Percentiles rank a stretch among this genome's conserved stretches.
These are phyloP conservation scores for Alternaria incomplexa DNA, from an alignment of 2,329 filamentous ascomycete genomes.

Conservation along the genomic window DNA sequence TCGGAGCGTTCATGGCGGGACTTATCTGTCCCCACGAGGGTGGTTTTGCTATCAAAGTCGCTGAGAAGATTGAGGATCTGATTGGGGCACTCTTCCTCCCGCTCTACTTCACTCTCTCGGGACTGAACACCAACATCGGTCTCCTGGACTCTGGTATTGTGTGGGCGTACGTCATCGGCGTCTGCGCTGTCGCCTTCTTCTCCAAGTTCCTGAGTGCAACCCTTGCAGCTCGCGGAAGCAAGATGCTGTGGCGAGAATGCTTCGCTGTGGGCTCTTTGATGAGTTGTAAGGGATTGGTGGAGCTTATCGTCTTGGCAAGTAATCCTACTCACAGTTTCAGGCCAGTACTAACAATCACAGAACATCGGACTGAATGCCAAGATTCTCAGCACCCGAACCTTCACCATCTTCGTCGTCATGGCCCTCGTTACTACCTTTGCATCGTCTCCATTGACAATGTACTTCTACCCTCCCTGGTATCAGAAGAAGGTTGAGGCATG, in stretches of 20 bases:
- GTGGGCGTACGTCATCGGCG: slow-evolving; percentile 88
- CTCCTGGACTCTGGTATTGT: slow-evolving; percentile 80
- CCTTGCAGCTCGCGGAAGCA: slow-evolving; percentile 75
- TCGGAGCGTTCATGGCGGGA: slow-evolving; percentile 88
- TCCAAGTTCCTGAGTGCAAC: slow-evolving; percentile 86
- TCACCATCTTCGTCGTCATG: slow-evolving; percentile 96
- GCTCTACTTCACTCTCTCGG: slow-evolving; percentile 91
- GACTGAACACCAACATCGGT: slow-evolving; percentile 85
- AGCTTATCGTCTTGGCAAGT: slow-evolving; percentile 87
- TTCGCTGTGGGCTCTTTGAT: slow-evolving; percentile 87
- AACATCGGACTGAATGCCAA: slow-evolving; percentile 84
- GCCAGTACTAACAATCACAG: slow-evolving; percentile 46
- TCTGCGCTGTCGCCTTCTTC: slow-evolving; percentile 80
- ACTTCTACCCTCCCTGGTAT: slow-evolving; percentile 79
- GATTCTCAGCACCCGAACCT: slow-evolving; percentile 80
- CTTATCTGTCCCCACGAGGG: slow-evolving; percentile 89
- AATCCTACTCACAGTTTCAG: background rate
- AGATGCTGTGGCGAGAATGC: slow-evolving; percentile 87
- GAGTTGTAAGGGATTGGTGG: slow-evolving; percentile 96
- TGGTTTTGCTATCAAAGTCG: slow-evolving; percentile 88
- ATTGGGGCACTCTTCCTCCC: slow-evolving; percentile 84
- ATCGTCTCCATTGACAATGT: slow-evolving; percentile 77
- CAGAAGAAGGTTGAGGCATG: slow-evolving; percentile 74
- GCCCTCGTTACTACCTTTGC: slow-evolving; percentile 83
- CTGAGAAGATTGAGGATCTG: slow-evolving; percentile 93